phyloP scores from a whole-genome alignment of 1,139 yeast genomes.

The Kluyveromyces sp. region DNA sequence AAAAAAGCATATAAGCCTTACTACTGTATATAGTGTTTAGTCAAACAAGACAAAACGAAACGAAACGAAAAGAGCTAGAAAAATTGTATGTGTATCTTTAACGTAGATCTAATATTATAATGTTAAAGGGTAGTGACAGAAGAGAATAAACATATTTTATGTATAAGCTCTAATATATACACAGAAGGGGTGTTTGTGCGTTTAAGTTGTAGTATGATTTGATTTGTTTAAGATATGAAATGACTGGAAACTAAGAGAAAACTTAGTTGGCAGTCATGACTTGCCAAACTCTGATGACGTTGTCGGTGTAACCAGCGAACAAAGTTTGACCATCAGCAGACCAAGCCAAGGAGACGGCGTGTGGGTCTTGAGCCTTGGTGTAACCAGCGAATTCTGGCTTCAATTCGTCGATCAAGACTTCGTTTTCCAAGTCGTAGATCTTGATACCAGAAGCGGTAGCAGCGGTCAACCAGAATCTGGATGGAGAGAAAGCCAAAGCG shows the following conservation, averaged over 20 bases:
- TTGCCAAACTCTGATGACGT: constrained; percentile 99
- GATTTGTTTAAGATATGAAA: too few species aligned
- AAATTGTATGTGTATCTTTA: too few species aligned
- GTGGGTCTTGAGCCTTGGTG: constrained; percentile 94
- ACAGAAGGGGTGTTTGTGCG: too few species aligned
- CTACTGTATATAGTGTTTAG: too few species aligned
- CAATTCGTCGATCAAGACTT: constrained; percentile 93
- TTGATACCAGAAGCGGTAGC: constrained; percentile 97
- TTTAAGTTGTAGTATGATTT: too few species aligned
- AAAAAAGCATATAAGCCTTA: too few species aligned
- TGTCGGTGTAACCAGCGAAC: constrained; percentile 99
- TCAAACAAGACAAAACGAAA: too few species aligned
- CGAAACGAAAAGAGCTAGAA: too few species aligned
- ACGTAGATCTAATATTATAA: too few species aligned
- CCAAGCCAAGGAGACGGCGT: constrained; percentile 98
- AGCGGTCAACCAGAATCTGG: constrained; percentile 99
- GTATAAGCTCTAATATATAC: too few species aligned
- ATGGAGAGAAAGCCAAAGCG: constrained; percentile 99
- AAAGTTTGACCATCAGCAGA: constrained; percentile 99
- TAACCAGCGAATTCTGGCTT: constrained; percentile 94
- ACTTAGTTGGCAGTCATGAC: constrained; percentile 81
- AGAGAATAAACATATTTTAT: too few species aligned
- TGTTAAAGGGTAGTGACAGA: too few species aligned
- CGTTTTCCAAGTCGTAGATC: constrained; percentile 97
- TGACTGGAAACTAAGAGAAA: neutral